Conservation (phyloP, 176 grass and related monocot species). For the Bothriochloa decipiens region DNA sequence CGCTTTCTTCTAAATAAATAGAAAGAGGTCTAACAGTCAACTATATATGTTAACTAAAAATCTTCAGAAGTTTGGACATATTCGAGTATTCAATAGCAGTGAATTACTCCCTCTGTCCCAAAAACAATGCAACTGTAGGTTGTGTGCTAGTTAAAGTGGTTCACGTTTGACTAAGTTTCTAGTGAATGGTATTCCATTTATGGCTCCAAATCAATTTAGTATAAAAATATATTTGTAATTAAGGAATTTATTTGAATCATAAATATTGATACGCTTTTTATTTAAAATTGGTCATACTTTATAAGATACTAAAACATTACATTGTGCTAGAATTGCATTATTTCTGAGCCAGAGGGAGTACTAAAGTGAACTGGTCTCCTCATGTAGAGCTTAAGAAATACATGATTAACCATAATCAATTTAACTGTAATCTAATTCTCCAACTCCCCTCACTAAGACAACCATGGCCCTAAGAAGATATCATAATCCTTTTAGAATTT, state of each 20-base stretch:
- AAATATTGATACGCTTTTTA: no score
- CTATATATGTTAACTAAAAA: neutral
- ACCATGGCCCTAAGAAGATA: neutral
- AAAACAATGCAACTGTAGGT: no score
- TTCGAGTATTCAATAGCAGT: constrained; percentile 11
- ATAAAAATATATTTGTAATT: no score
- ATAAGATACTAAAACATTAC: no score
- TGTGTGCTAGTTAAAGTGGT: no score
- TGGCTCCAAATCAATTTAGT: no score
- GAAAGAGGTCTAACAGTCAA: neutral
- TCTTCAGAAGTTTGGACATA: neutral
- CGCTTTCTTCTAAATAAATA: neutral
- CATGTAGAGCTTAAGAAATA: constrained; percentile 23
- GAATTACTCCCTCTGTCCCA: neutral
- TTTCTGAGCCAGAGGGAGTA: no score
- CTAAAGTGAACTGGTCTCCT: neutral
- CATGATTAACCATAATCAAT: neutral
- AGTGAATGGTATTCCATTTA: no score
- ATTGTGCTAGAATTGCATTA: no score
- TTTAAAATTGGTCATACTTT: no score
- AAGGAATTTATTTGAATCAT: no score
- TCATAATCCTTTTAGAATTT: neutral
- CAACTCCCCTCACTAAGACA: constrained; percentile 2
- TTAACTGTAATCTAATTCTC: neutral
- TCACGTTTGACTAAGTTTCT: no score